Base-by-base conservation (phyloP, 139 green algal species). In the Tetraselmis striata region DNA sequence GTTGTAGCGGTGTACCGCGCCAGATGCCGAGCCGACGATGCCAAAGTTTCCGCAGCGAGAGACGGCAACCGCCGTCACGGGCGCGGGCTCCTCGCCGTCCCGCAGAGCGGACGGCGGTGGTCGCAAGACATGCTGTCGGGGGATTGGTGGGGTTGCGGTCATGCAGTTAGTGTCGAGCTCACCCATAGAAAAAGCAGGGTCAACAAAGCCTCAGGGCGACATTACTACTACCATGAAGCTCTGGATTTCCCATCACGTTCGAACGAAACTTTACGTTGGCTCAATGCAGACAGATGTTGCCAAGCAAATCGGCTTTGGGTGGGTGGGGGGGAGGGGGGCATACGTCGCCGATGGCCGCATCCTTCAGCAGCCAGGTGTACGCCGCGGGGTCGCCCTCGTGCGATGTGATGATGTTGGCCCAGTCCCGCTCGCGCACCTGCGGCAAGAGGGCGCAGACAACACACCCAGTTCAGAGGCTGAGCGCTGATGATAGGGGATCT, bases 1-100 rank as follows among this genome's bases (percentile, higher is more conserved):
- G 92, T 99, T 99, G 90, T 97, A 99, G 1, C 94, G 88, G 89
- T 99, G 92, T 31, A 99, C 59, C 1, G 89, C 90, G 0, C 97
- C 97, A 0, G 28, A 83, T 0, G 81, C 87, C 24, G 67, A 92
- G 26, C 96, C 97, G 27, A 99, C 93, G 26, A 99, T 59, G 0
- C 88, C 97, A 88, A 97, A 99, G 90, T 99, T 99, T 76, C 97
- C 97, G 87, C 97, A 99, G 77, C 82, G 82, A 85, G 86, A 95
- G 32, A 98, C 82, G 0, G 85, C 88, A 26, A 97, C 94, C 2
- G 91, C 78, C 1, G 89, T 95, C 2, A 92, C 93, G 1, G 91
- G 83, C 22, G 86, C 85, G 22, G 45, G 45, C 45, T 5, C 11
- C 45, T 67, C 45, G 45, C 45, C 45, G 11, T 76, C 32, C 22